phyloP scores from a whole-genome alignment of 2,329 filamentous ascomycete species.

The Aspergillus thermomutatus region DNA sequence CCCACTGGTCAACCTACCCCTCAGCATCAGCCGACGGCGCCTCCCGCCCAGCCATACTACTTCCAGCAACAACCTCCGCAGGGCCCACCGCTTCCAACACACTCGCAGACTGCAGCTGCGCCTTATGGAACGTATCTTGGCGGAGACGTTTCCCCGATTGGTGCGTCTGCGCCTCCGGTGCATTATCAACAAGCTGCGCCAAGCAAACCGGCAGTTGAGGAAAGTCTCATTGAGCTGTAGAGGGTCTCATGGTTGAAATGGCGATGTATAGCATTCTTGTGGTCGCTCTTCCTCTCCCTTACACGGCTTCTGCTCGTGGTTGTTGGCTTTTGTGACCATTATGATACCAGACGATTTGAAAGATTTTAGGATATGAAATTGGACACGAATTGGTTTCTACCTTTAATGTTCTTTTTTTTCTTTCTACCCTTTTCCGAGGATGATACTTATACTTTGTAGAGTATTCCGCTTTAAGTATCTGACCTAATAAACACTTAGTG shows the following conservation, averaged over 20 bases:
- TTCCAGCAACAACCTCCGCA: conserved; percentile 16
- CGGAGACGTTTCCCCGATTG: conserved; percentile 17
- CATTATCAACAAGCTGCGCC: conserved; percentile 20
- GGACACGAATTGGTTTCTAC: conserved; percentile 5
- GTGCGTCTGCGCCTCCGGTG: conserved; percentile 11
- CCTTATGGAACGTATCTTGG: conserved; percentile 15
- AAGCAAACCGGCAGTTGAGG: conserved; percentile 24
- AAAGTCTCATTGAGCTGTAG: conserved; percentile 31
- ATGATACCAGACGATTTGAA: conserved; percentile 27
- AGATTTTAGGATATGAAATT: conserved; percentile 18
- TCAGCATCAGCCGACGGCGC: conserved; percentile 15
- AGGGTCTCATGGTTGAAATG: background rate
- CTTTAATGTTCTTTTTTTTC: background rate
- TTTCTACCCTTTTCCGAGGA: background rate
- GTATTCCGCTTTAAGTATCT: too few relatives aligned
- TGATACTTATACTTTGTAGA: background rate
- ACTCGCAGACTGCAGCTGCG: conserved; percentile 9
- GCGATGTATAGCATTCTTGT: conserved; percentile 10
- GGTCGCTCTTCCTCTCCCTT: background rate
- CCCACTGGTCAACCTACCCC: conserved; percentile 6
- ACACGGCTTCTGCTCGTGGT: background rate
- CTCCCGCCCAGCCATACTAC: conserved; percentile 18
- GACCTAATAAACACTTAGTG: background rate
- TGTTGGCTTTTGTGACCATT: conserved; percentile 10
- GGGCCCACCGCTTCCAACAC: conserved; percentile 7